phyloP scores from a whole-genome alignment of 345 rosid species.

The Boechera stricta region DNA sequence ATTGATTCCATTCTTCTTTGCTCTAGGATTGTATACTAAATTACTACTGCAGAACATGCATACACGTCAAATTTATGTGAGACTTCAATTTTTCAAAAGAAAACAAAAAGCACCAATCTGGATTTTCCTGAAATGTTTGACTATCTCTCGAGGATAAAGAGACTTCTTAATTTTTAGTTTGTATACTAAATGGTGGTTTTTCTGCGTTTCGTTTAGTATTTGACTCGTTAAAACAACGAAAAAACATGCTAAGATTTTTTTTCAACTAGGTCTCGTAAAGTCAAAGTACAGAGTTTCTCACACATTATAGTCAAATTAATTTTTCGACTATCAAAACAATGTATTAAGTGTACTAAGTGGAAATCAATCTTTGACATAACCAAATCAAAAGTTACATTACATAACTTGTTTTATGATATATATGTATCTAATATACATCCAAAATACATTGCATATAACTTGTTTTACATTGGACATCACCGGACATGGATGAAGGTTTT shows the following conservation, averaged over 20 bases:
- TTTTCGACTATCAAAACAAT: not conserved
- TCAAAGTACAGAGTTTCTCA: not conserved
- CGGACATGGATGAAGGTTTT: slow-evolving; percentile 4
- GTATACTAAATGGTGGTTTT: too few species aligned
- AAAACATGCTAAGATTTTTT: not conserved
- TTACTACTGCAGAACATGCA: not conserved
- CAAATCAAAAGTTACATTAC: not conserved
- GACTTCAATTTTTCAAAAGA: not conserved
- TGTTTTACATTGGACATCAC: slow-evolving; percentile 4
- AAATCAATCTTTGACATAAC: not conserved
- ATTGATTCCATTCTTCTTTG: not conserved
- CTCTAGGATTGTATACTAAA: not conserved
- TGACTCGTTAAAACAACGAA: not conserved
- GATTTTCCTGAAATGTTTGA: not conserved
- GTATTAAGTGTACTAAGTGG: not conserved
- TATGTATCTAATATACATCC: not conserved
- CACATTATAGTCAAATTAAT: not conserved
- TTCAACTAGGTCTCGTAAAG: not conserved
- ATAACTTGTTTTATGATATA: not conserved
- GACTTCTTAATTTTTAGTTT: too few species aligned
- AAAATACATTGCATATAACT: not conserved
- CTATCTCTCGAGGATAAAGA: too few species aligned
- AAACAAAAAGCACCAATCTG: not conserved
- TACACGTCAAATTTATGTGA: not conserved
- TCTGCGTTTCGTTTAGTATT: too few species aligned